phyloP scores from a whole-genome alignment of 78 protist species.

The Polysphondylium violaceum region DNA sequence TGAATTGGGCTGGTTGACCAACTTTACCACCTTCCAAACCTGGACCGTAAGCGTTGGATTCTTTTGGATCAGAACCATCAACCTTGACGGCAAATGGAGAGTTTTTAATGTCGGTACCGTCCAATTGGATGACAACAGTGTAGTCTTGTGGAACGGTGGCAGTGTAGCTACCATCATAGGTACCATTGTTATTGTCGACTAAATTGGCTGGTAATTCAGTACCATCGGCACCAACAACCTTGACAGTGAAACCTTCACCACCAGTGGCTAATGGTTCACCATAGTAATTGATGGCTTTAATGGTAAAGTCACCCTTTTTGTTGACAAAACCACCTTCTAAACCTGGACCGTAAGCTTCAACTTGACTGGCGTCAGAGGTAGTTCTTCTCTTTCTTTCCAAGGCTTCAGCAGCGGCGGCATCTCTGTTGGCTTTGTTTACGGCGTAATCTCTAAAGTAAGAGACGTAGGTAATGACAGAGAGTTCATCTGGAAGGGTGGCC shows the following conservation, averaged over 20 bases:
- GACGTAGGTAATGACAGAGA: constrained; percentile 84
- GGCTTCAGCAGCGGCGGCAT: constrained; percentile 50
- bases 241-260: constrained; percentile 81
- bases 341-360: constrained; percentile 73
- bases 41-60: constrained; percentile 80
- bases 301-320: constrained; percentile 42
- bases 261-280: constrained; percentile 82
- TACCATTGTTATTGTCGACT: constrained; percentile 60
- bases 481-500: constrained; percentile 79
- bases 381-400: constrained; percentile 44
- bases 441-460: constrained; percentile 80
- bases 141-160: constrained; percentile 58
- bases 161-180: constrained; percentile 49
- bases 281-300: constrained; percentile 72
- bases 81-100: constrained; percentile 63
- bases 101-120: constrained; percentile 56
- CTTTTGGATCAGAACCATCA: constrained; percentile 73
- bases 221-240: constrained; percentile 72
- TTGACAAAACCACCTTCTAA: constrained; percentile 65
- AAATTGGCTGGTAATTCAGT: constrained; percentile 47
- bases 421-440: constrained; percentile 60
- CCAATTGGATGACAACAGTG: constrained; percentile 61
- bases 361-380: constrained; percentile 51
- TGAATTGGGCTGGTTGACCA: constrained; percentile 77
- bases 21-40: constrained; percentile 81